Percentiles rank a stretch among this genome's conserved stretches.
These are phyloP conservation scores for Vachellia pachyceras DNA, from an alignment of 306 rosid species.

Conservation along the genomic window DNA sequence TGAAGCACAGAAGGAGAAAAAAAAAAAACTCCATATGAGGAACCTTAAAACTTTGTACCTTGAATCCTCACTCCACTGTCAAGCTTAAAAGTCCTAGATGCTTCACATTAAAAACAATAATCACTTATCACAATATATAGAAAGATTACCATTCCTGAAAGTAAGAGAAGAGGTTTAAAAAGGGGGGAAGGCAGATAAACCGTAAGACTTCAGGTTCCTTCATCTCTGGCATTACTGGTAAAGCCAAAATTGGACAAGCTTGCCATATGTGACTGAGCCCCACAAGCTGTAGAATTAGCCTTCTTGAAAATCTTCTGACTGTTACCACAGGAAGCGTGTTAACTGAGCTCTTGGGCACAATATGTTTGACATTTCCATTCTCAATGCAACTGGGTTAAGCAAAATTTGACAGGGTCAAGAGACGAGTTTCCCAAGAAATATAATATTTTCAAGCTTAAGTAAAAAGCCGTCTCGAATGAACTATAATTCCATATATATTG, in stretches of 20 bases:
- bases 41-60: slow-evolving; percentile 58
- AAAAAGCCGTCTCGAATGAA: too few species aligned
- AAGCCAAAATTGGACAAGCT: slow-evolving; percentile 59
- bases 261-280: slow-evolving; percentile 49
- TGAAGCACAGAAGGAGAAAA: slow-evolving; percentile 17
- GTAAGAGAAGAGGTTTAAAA: neutral
- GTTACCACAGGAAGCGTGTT: slow-evolving; percentile 31
- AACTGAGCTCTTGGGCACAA: slow-evolving; percentile 35
- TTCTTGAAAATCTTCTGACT: slow-evolving; percentile 54
- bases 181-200: slow-evolving; percentile 45
- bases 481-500: too few species aligned
- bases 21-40: slow-evolving; percentile 1
- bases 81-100: slow-evolving; percentile 88
- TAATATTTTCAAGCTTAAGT: neutral
- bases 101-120: slow-evolving; percentile 64
- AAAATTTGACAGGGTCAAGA: slow-evolving; percentile 34
- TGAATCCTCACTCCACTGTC: slow-evolving; percentile 86
- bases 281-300: slow-evolving; percentile 65
- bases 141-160: slow-evolving; percentile 28
- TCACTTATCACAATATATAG: slow-evolving; percentile 47
- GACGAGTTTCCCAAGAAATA: slow-evolving; percentile 21
- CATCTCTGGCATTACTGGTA: slow-evolving; percentile 65
- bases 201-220: slow-evolving; percentile 74
- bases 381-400: slow-evolving; percentile 40
- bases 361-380: slow-evolving; percentile 39